Evolutionary conservation across 257 asterid species (phyloP), one percentile per base, ranked within the genome.

Genomic region (Capsicum rhomboideum): DNA sequence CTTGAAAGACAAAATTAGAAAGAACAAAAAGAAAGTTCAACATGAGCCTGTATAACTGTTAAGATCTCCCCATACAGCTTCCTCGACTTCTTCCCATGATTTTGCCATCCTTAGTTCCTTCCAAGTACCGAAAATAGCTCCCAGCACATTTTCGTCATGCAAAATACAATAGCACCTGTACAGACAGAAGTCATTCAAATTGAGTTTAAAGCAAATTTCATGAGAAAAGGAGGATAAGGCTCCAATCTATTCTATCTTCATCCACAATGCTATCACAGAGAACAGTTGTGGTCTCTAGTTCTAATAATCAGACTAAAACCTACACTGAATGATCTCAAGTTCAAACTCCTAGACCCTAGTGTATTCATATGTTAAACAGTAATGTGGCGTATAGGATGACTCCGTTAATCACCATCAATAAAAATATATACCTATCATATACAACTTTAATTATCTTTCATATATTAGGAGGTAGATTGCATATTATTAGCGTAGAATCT

Each of bases 61-160:
- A 2, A 94, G 89, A 85, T 88, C 91, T 59, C 97, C 99, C 99
- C 98, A 96, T 37, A 94, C 95, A 87, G 88, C 90, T 80, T 91
- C 90, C 88, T 96, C 99, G 29, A 94, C 98, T 87, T 96, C 97
- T 85, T 93, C 98, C 98, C 98, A 94, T 49, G 98, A 86, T 54
- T 88, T 84, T 78, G 97, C 98, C 61, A 68, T 84, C 91, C 88
- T 93, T 12, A 91, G 85, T 85, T 94, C 98, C 90, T 92, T 93
- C 95, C 98, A 92, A 7, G 90, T 83, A 84, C 95, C 82, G 87
- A 96, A 96, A 85, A 93, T 90, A 6, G 98, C 96, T 68, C 98
- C 98, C 86, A 96, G 72, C 2, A 96, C 91, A 34, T 96, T 96
- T 2, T 94, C 99, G 7, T 94, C 97, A 23, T 96, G 98, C 89